A percentile compares a stretch with the other conserved stretches of the same genome.
Evolutionary conservation across 129 eudicot genomes (phyloP).

Genomic region (Helichrysum umbraculigerum): DNA sequence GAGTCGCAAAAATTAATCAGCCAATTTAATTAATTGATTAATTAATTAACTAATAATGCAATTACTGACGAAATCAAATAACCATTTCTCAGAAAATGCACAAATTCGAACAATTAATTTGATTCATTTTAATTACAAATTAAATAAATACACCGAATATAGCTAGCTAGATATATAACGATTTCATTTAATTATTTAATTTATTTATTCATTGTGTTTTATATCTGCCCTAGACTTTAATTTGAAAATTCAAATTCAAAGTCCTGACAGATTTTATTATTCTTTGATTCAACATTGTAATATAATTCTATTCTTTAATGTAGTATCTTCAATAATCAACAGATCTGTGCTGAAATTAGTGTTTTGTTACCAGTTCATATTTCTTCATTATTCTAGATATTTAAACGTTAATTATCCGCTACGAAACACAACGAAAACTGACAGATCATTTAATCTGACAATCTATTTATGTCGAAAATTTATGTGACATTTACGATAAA

Average conservation of each 20-base stretch:
- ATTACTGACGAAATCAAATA: background rate
- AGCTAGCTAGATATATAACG: background rate
- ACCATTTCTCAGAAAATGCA: constrained; percentile 3
- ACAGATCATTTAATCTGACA: too few relatives aligned
- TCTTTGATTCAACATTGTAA: constrained; percentile 6
- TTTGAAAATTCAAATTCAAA: background rate
- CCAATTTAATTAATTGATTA: constrained; percentile 7
- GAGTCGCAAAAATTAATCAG: background rate
- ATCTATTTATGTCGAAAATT: too few relatives aligned
- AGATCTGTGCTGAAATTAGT: background rate
- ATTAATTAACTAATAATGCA: background rate
- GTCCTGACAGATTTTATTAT: background rate
- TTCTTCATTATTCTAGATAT: too few relatives aligned
- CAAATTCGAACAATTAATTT: background rate
- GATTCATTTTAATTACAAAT: background rate
- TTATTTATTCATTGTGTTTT: background rate
- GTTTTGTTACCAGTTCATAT: background rate
- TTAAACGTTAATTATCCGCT: too few relatives aligned
- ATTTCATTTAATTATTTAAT: background rate
- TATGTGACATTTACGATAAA: too few relatives aligned
- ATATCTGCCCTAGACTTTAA: background rate
- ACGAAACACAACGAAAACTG: too few relatives aligned
- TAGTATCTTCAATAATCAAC: background rate
- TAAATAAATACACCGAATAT: background rate
- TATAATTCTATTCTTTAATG: background rate